Evolutionary conservation across 169 alveolate genomes (phyloP).

Genomic region (Eimeria acervulina): DNA sequence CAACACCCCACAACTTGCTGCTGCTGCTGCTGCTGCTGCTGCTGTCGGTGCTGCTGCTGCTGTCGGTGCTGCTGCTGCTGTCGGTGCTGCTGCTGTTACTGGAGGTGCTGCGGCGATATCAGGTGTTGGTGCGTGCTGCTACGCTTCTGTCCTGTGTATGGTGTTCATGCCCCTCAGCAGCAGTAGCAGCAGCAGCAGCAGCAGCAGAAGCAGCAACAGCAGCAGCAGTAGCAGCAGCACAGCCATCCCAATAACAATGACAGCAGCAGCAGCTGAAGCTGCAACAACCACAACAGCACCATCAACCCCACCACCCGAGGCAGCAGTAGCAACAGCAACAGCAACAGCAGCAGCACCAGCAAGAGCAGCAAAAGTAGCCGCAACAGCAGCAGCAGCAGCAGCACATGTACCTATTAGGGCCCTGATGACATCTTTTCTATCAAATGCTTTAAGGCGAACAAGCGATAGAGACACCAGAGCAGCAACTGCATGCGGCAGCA

Average conservation of each 20-base stretch:
- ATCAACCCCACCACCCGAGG: background rate
- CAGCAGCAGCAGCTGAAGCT: slow-evolving; percentile 27
- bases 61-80: background rate
- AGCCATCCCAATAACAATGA: too few species aligned
- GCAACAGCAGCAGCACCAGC: slow-evolving; percentile 38
- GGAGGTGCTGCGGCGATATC: too few species aligned
- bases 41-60: slow-evolving; percentile 14
- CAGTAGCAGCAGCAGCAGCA: too few species aligned
- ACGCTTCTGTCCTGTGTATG: too few species aligned
- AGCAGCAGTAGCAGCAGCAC: slow-evolving; percentile 45
- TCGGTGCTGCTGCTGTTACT: too few species aligned
- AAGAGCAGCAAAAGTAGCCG: slow-evolving; percentile 16
- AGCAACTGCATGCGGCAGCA: slow-evolving; percentile 12
- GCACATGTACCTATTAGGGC: background rate
- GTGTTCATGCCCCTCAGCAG: too few species aligned
- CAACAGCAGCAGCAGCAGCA: slow-evolving; percentile 39
- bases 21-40: slow-evolving; percentile 48
- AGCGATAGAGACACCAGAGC: slow-evolving; percentile 11
- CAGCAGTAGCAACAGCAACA: background rate
- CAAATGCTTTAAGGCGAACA: slow-evolving; percentile 10
- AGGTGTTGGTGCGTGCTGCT: too few species aligned
- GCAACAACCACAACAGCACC: slow-evolving; percentile 30
- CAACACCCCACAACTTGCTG: background rate
- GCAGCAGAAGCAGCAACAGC: too few species aligned
- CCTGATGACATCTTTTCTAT: background rate